phyloP scores from a whole-genome alignment of 768 basidiomycete genomes.

The Jaapia argillacea region DNA sequence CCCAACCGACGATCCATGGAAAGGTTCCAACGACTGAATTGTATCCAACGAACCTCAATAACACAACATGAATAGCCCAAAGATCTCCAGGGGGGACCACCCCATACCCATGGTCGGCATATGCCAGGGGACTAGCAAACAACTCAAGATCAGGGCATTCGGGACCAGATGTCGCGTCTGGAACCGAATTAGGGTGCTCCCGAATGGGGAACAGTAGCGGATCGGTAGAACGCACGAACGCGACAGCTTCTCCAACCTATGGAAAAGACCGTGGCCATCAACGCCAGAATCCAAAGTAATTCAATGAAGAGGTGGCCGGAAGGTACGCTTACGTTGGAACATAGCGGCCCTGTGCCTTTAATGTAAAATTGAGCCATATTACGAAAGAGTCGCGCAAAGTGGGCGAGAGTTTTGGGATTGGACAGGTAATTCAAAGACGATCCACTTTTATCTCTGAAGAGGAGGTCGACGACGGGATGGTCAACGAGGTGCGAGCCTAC shows the following conservation, averaged over 20 bases:
- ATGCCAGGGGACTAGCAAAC: conserved; percentile 17
- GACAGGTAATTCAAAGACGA: conserved; percentile 30
- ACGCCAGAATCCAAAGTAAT: too few species aligned
- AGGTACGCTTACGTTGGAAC: conserved; percentile 42
- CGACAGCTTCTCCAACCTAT: conserved; percentile 35
- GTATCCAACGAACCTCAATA: conserved; percentile 24
- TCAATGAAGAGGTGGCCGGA: too few species aligned
- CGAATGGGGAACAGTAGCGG: not conserved
- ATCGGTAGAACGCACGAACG: conserved; percentile 42
- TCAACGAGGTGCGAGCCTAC: conserved; percentile 71
- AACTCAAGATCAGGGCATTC: conserved; percentile 26
- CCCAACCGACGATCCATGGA: too few species aligned
- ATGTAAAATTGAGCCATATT: conserved; percentile 33
- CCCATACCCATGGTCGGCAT: conserved; percentile 8
- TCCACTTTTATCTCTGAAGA: conserved; percentile 40
- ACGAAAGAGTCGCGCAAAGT: not conserved
- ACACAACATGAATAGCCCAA: conserved; percentile 16
- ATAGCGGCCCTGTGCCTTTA: conserved; percentile 36
- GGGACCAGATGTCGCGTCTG: conserved; percentile 22
- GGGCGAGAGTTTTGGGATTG: conserved; percentile 1
- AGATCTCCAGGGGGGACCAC: conserved; percentile 10
- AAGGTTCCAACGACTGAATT: too few species aligned
- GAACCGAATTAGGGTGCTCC: conserved; percentile 1
- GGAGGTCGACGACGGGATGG: conserved; percentile 46
- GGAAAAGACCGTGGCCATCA: too few species aligned